phyloP scores from a whole-genome alignment of 106 monocot species.

The Hemerocallis citrina region DNA sequence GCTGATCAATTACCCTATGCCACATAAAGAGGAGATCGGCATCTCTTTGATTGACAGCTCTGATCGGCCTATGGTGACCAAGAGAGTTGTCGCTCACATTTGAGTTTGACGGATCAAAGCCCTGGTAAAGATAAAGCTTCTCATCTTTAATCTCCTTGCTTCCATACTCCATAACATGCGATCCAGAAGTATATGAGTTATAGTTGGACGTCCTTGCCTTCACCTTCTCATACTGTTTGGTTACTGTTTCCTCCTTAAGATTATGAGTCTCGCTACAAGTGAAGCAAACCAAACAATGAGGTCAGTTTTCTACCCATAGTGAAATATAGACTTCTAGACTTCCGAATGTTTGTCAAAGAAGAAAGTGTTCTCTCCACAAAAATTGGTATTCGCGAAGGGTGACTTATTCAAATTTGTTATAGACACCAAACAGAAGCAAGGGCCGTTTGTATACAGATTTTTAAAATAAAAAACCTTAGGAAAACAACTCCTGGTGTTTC shows the following conservation, averaged over 20 bases:
- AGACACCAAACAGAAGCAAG: too few relatives aligned
- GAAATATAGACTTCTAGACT: too few relatives aligned
- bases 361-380: too few relatives aligned
- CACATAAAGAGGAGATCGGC: constrained; percentile 84
- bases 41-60: constrained; percentile 58
- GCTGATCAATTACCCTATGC: constrained; percentile 38
- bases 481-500: too few relatives aligned
- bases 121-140: constrained; percentile 53
- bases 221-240: constrained; percentile 61
- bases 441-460: too few relatives aligned
- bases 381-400: too few relatives aligned
- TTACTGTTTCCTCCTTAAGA: constrained; percentile 67
- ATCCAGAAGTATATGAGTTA: constrained; percentile 29
- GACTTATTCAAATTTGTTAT: too few relatives aligned
- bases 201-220: constrained; percentile 45
- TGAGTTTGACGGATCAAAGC: constrained; percentile 45
- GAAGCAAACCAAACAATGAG: not conserved
- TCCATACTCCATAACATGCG: constrained; percentile 77
- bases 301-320: not conserved
- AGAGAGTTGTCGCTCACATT: constrained; percentile 34
- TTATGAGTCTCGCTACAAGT: constrained; percentile 57
- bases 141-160: constrained; percentile 42
- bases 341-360: too few relatives aligned
- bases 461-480: too few relatives aligned
- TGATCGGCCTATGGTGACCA: not conserved